Evolutionary conservation across 495 filamentous ascomycete species (phyloP).

Genomic region (Annulohypoxylon nitens): DNA sequence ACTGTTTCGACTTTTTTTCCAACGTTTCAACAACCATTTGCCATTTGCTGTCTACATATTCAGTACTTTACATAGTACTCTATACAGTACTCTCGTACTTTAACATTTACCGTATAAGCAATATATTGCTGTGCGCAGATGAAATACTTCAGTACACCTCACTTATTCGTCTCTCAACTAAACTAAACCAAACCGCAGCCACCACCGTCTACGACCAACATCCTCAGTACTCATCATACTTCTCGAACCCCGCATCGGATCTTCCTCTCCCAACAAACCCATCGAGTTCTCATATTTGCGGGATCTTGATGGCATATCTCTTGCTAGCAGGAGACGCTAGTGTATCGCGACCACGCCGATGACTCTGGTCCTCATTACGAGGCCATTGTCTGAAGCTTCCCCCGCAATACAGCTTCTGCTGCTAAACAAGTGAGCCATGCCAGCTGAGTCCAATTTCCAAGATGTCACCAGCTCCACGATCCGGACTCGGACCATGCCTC

Average conservation of each 20-base stretch:
- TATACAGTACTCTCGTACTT: no score
- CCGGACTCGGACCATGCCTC: conserved; percentile 62
- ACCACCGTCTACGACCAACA: conserved; percentile 11
- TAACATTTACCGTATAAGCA: conserved; percentile 22
- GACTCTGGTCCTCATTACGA: conserved; percentile 63
- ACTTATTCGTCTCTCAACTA: neutral
- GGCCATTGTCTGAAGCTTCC: conserved; percentile 63
- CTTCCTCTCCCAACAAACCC: conserved; percentile 38
- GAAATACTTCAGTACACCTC: conserved; percentile 30
- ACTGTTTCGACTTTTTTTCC: conserved; percentile 4
- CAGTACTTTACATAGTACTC: neutral
- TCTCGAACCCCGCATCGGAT: conserved; percentile 19
- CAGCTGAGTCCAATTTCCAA: conserved; percentile 60
- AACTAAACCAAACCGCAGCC: neutral
- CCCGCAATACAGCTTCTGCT: conserved; percentile 51
- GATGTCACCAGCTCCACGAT: conserved; percentile 56
- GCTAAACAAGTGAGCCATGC: conserved; percentile 60
- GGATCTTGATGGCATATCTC: conserved; percentile 72
- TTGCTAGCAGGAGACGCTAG: conserved; percentile 63
- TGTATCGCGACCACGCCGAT: conserved; percentile 71
- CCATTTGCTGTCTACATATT: neutral
- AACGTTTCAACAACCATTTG: neutral
- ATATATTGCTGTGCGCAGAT: conserved; percentile 34
- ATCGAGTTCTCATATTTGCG: conserved; percentile 52
- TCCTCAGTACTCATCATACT: neutral